Evolutionary conservation across 805 yeast species (phyloP), one percentile per base, ranked within the genome.

Genomic region (Danielozyma ontarioensis): DNA sequence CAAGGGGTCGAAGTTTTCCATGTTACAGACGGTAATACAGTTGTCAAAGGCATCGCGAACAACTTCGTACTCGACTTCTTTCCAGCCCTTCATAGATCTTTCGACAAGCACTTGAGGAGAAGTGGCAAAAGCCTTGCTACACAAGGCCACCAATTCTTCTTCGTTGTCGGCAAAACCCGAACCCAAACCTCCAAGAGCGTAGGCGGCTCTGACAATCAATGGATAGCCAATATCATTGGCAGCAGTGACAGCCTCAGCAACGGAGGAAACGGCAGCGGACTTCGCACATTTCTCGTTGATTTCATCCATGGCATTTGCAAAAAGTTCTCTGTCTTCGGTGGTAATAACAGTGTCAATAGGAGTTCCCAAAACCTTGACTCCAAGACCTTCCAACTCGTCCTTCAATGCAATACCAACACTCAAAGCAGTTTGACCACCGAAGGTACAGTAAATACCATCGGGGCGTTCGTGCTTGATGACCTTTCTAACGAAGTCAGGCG

Each of bases 71-170:
- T 90, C 98, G 51, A 90, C 84, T 69, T 90, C 98, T 63, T 90
- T 90, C 98, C 98, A 90, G 44, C 98, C 98, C 70, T 93, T 93
- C 95, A 90, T 85, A 29, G 96, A 87, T 58, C 80, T 79, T 71
- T 90, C 98, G 42, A 90, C 93, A 44, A 90, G 73, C 36, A 90
- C 95, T 69, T 90, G 98, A 10, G 98, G 97, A 36, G 96, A 83
- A 18, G 94, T 77, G 32, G 97, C 96, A 60, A 90, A 88, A 0
- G 97, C 96, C 57, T 83, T 80, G 55, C 78, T 77, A 70, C 96
- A 88, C 46, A 90, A 72, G 28, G 78, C 89, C 37, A 82, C 72
- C 53, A 90, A 75, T 67, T 90, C 89, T 44, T 74, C 62, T 55
- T 85, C 87, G 57, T 87, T 83, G 47, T 85, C 83, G 37, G 97